Percentiles rank a stretch among this genome's conserved stretches.
Conservation (phyloP, 1,284 basidiomycete genomes). For the Caloboletus firmus region DNA sequence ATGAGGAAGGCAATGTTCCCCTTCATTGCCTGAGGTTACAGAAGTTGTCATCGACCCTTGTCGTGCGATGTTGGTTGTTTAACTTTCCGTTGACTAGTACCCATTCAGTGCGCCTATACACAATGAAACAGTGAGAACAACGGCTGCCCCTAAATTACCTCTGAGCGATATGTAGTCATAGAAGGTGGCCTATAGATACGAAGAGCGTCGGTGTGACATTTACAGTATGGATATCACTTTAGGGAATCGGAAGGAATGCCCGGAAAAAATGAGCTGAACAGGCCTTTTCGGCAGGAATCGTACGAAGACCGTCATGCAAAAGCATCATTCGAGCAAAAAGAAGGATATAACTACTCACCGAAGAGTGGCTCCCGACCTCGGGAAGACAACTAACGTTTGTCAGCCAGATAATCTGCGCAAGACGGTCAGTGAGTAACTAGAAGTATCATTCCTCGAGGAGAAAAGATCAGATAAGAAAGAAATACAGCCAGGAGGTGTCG, state of each 20-base stretch:
- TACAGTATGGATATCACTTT: conserved; percentile 15
- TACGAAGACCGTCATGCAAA: conserved; percentile 87
- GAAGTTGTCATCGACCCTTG: not conserved
- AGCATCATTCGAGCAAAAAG: conserved; percentile 44
- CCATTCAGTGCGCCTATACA: not conserved
- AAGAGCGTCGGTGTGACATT: not conserved
- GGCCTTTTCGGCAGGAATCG: conserved; percentile 74
- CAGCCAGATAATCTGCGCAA: not conserved
- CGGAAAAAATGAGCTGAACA: conserved; percentile 77
- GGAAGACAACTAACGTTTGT: not conserved
- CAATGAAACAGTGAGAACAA: not conserved
- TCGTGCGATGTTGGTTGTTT: not conserved
- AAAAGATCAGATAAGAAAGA: conserved; percentile 32
- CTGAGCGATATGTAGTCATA: not conserved
- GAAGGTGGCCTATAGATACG: not conserved
- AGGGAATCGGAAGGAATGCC: conserved; percentile 65
- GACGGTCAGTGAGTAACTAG: conserved; percentile 2
- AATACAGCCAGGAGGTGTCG: conserved; percentile 74
- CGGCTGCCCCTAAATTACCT: not conserved
- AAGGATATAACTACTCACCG: not conserved
- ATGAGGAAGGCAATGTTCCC: conserved; percentile 81
- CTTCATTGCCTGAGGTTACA: conserved; percentile 40
- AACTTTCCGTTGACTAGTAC: too few species aligned
- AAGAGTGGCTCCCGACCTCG: not conserved
- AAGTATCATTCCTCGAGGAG: not conserved